Base-by-base conservation (phyloP, 306 rosid genomes). In the Carpinus fangiana region DNA sequence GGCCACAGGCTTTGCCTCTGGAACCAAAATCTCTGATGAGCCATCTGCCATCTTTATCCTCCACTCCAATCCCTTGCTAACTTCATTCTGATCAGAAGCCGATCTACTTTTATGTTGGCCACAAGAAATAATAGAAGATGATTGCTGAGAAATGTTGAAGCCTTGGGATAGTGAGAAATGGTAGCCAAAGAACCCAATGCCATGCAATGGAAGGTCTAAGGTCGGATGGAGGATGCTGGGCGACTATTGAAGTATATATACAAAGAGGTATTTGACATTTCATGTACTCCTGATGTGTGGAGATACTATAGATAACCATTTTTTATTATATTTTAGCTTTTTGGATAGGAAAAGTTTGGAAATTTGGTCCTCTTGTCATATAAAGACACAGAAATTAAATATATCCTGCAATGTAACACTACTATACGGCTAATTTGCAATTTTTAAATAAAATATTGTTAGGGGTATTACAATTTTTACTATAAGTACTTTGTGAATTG, bases 51-150 rank as follows among this genome's bases (percentile, higher is more conserved):
- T 65, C 20, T 57, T 88, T 70, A 90, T 85, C 54, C 89, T 93
- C 97, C 97, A 93, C 78, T 90, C 93, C 20, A 81, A 59, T 47
- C 79, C 85, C 13, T 67, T 31, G 1, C 16, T 53, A 34, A 52
- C 77, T 76, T 77, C 75, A 55, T 5, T 5, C 45, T 85, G 86
- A 56, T 73, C 71, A 6, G 76, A 70, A 80, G 74, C 83, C n/a
- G 31, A 47, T 47, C 14, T 46, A 6, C 5, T 66, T 64, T 31
- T 64, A 34, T 84, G 4, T 59, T 70, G 20, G 7, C 60, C 21
- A 34, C 43, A 38, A 28, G 55, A 36, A 38, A 23, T 41, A 54
- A 26, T 28, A 28, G 31, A 28, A 5, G 21, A 34, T 28, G 73
- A 11, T 13, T 56, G 51, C 21, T 21, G 45, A 26, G 36, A 28